Evolutionary conservation across 345 rosid genomes (phyloP), one percentile per base, ranked within the genome.

Genomic region (Gynandropsis gynandra): DNA sequence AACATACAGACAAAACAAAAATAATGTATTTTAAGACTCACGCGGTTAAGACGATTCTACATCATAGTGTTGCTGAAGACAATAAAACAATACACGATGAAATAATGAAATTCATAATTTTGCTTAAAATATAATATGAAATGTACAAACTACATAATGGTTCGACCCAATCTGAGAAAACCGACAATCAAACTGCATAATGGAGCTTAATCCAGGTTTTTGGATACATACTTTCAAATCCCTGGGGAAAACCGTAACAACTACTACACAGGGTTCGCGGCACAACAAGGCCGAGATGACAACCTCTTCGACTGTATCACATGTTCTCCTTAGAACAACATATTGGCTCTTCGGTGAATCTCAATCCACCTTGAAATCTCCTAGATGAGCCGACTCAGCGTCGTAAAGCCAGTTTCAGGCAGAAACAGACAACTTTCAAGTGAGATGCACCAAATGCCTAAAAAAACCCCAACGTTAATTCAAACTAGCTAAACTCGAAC

Each of bases 251-350:
- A 37, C 48, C 27, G 50, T 11, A 40, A 62, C 72, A 34, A 44
- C 72, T 10, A 15, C 48, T 4, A 4, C 35, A 12, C 11, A 41
- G 4, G 56, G 34, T 36, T 65, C 57, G 0, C 27, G 64, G 20
- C 72, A 63, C 64, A 83, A 50, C 73, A 89, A 59, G 50, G 94
- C 95, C 0, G 97, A 86, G 54, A 89, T 66, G 6, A 84, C 90
- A 39, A 89, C 77, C 50, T 86, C 85, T 43, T 89, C 97, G 6
- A 94, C 96, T 0, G 87, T 77, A 43, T 74, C 72, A 34, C 52
- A 66, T 56, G 68, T 80, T 62, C 69, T 78, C 61, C 69, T 69
- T 74, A 81, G 66, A 29, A 89, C 76, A 58, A 89, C 67, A 66
- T 89, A 95, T 61, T 73, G 55, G 9, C 80, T 70, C 42, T 55